phyloP scores from a whole-genome alignment of 768 basidiomycete species.

The Lactifluus pinguis region DNA sequence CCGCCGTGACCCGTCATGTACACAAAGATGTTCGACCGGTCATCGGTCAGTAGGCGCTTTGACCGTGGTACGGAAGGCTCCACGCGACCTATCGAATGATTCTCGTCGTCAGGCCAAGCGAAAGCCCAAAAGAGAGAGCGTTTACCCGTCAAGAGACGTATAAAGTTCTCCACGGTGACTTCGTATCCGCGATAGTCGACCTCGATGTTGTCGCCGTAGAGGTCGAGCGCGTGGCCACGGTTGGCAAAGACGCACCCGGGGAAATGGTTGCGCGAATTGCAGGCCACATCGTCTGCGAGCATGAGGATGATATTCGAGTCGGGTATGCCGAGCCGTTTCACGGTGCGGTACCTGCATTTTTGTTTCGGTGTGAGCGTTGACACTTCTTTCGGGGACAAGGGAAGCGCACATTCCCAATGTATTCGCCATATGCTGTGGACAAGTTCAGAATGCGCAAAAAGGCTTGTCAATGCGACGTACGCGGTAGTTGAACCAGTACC shows the following conservation, averaged over 20 bases:
- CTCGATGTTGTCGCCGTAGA: conserved; percentile 95
- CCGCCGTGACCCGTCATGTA: conserved; percentile 99
- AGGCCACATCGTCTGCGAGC: conserved; percentile 95
- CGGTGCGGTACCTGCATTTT: conserved; percentile 80
- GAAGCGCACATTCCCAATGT: conserved; percentile 83
- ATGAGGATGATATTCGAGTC: conserved; percentile 99
- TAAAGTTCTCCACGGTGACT: conserved; percentile 94
- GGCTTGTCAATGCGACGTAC: conserved; percentile 39
- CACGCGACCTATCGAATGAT: conserved; percentile 56
- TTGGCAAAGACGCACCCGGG: conserved; percentile 92
- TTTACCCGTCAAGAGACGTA: conserved; percentile 82
- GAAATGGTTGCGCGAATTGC: conserved; percentile 86
- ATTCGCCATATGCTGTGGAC: conserved; percentile 88
- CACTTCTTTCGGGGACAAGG: not conserved
- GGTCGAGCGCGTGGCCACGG: conserved; percentile 66
- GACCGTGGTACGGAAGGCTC: conserved; percentile 80
- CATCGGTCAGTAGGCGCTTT: conserved; percentile 86
- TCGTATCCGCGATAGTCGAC: conserved; percentile 98
- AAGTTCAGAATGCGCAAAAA: not conserved
- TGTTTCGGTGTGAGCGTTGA: not conserved
- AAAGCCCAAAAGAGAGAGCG: not conserved
- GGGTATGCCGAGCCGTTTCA: conserved; percentile 95
- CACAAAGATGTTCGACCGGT: conserved; percentile 86
- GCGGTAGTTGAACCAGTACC: conserved; percentile 99
- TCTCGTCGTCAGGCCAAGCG: not conserved